Evolutionary conservation across 345 rosid genomes (phyloP), one percentile per base, ranked within the genome.

Genomic region (Limnanthes douglasii): DNA sequence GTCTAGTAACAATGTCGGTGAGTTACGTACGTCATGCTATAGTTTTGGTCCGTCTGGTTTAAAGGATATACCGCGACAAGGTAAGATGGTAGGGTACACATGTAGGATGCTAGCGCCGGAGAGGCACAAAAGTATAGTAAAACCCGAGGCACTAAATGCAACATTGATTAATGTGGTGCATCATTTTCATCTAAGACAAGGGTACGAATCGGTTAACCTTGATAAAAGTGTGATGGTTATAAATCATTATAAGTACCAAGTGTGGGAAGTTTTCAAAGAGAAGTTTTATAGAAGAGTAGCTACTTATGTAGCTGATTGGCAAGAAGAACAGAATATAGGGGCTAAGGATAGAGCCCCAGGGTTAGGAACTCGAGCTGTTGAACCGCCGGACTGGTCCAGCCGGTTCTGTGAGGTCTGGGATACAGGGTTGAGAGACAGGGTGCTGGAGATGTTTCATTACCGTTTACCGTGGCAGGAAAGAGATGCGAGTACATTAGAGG

Each of bases 301-400:
- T 20, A 75, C 94, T 0, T 82, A 82, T 23, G 97, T 86, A 40
- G 78, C 66, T 4, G 97, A 86, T 64, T 82, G 97, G 97, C 73
- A 69, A 37, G 62, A 78, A 14, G 71, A 68, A 1, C 59, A 70
- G 23, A 82, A 82, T 28, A 79, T 47, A 0, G 74, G 93, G 59
- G 81, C 94, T 13, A 75, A 70, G 61, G 97, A 82, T 21, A 76
- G 97, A 23, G 73, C 79, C 5, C 94, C 93, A 0, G 97, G 94
- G 3, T 40, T 86, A n/a, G 97, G 97, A 44, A 78, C 86, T 11
- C 50, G 51, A 26, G 70, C 85, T 0, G 62, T 81, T 1, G 92
- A 86, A 41, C 97, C 97, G 10, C 52, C 56, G 0, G 82, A 86
- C 54, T 86, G 97, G 94, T 11, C 78, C 0, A 52, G 40, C 15